A percentile compares a stretch with the other conserved stretches of the same genome.
Evolutionary conservation across 257 asterid species (phyloP).

Genomic region (Solanum piurae): DNA sequence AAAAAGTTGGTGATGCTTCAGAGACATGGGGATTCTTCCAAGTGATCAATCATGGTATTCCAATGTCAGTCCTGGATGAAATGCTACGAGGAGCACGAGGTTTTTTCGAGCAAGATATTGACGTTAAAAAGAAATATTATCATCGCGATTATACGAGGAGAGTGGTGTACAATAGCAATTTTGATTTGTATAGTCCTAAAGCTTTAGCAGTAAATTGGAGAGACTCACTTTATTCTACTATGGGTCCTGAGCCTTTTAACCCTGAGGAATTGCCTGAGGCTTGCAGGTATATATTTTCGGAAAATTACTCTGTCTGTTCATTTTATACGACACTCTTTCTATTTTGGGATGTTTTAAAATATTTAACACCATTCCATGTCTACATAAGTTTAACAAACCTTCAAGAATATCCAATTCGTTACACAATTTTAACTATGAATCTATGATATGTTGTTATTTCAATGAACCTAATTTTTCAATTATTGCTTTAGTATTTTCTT

Average conservation of each 20-base stretch:
- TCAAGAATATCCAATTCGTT: not conserved
- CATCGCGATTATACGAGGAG: constrained; percentile 37
- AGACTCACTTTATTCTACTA: constrained; percentile 10
- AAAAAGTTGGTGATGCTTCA: constrained; percentile 30
- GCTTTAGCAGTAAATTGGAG: constrained; percentile 41
- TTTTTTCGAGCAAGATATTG: constrained; percentile 47
- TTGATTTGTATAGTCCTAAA: constrained; percentile 29
- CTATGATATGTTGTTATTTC: not conserved
- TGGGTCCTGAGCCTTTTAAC: constrained; percentile 30
- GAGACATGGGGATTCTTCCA: constrained; percentile 54
- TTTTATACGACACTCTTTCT: not conserved
- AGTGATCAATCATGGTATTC: constrained; percentile 58
- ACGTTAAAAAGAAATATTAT: constrained; percentile 35
- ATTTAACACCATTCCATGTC: not conserved
- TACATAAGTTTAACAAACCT: not conserved
- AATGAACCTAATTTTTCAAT: not conserved
- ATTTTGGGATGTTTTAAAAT: not conserved
- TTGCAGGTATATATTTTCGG: constrained; percentile 25
- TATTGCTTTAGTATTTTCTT: not conserved
- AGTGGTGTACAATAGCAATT: constrained; percentile 45
- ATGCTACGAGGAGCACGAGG: constrained; percentile 44
- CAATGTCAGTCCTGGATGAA: constrained; percentile 29
- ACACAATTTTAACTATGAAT: not conserved
- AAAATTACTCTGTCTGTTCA: not conserved
- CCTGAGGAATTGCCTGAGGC: constrained; percentile 40